Evolutionary conservation across 106 monocot species (phyloP), one percentile per base, ranked within the genome.

Genomic region (Phalaenopsis aphrodite): DNA sequence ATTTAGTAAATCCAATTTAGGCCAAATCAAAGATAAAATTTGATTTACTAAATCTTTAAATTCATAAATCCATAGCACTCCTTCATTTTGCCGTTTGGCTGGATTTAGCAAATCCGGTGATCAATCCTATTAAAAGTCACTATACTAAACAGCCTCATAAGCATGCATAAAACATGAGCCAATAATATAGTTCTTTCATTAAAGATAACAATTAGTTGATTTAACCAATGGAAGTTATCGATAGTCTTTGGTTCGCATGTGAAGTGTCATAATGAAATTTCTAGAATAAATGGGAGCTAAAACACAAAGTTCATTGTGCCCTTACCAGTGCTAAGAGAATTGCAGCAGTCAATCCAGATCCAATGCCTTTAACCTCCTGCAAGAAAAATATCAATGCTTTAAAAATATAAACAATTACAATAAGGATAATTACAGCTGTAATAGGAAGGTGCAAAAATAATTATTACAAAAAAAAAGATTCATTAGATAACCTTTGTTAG

Each of bases 281-380:
- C 7, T 12, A 69, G 15, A 69, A 69, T 69, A 38, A 39, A 12
- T 36, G 38, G 69, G 69, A 39, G 69, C 69, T 74, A 76, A 49
- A 76, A 18, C 46, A 8, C 8, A 76, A 47, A 49, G 37, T 24
- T 43, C 49, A 76, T 49, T 76, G 49, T 6, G 4, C 76, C 75
- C 49, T 82, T 91, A 94, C 98, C 90, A 93, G 89, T 79, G 98
- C 98, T 72, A 94, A 82, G 65, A 98, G 84, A 82, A 77, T 84
- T 78, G 98, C 92, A 39, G 98, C 94, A 79, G 91, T 98, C 75
- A 98, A 82, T 80, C 98, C 98, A 83, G 98, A 94, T 84, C 98
- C 98, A 85, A 85, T 85, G 56, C 98, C 98, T 77, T 92, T 98
- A 17, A 92, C 92, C 89, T 98, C 98, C 98, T 98, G 79, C 71